Conservation (phyloP, 2,329 filamentous ascomycete genomes). For the Colletotrichum liaoningense region DNA sequence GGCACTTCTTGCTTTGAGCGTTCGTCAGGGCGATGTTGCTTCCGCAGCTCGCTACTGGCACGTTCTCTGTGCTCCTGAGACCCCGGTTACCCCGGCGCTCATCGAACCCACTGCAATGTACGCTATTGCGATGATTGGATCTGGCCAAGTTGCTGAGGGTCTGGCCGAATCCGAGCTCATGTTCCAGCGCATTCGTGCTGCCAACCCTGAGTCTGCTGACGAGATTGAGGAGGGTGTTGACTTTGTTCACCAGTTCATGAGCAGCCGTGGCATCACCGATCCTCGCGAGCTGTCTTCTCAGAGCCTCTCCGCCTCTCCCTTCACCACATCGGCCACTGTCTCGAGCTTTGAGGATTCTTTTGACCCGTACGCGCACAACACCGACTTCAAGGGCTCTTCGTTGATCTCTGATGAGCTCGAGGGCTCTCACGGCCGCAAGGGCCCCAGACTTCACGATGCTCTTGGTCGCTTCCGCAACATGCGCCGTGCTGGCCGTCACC, state of each 20-base stretch:
- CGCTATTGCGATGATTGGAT: constrained; percentile 85
- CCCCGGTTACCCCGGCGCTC: constrained; percentile 71
- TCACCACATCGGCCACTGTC: constrained; percentile 65
- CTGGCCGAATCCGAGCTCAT: constrained; percentile 83
- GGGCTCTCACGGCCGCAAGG: constrained; percentile 78
- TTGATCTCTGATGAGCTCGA: constrained; percentile 92
- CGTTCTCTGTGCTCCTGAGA: constrained; percentile 72
- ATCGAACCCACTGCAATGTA: constrained; percentile 94
- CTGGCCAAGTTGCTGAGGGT: constrained; percentile 85
- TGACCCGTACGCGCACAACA: constrained; percentile 90
- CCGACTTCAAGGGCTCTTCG: constrained; percentile 93
- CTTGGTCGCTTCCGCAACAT: constrained; percentile 90
- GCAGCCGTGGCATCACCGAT: constrained; percentile 64
- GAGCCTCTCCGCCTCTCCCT: constrained; percentile 58
- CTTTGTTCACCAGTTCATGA: constrained; percentile 72
- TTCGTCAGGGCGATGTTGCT: constrained; percentile 83
- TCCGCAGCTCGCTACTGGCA: constrained; percentile 86
- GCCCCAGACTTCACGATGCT: constrained; percentile 81
- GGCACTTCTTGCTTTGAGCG: constrained; percentile 86
- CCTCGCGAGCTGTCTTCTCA: constrained; percentile 64
- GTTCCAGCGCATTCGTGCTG: constrained; percentile 83
- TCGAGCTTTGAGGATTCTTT: constrained; percentile 82
- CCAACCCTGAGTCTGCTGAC: constrained; percentile 71
- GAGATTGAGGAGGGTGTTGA: constrained; percentile 90
- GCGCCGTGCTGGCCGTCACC: constrained; percentile 89